A percentile compares a stretch with the other conserved stretches of the same genome.
These are phyloP conservation scores for Centaurea solstitialis DNA, from an alignment of 129 eudicot species.

Conservation along the genomic window DNA sequence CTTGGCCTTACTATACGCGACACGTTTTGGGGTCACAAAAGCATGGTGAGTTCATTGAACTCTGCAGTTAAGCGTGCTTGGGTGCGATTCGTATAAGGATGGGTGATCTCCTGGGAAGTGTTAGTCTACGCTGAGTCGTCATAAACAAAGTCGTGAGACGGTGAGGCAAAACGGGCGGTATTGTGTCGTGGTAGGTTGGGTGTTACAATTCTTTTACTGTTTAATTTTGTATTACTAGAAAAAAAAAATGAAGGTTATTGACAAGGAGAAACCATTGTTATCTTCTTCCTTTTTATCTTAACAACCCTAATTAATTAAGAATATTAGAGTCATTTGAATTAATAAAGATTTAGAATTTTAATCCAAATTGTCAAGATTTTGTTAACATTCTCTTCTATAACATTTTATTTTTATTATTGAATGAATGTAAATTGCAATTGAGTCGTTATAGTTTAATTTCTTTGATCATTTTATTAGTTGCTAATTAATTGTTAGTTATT, in stretches of 20 bases:
- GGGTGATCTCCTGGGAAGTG: too few species aligned
- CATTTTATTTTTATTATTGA: not conserved
- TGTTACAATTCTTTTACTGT: not conserved
- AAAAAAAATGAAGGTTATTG: not conserved
- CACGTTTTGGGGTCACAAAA: too few species aligned
- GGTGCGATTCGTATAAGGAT: too few species aligned
- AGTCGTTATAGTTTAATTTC: too few species aligned
- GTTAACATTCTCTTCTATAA: not conserved
- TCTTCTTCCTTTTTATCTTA: slow-evolving; percentile 12
- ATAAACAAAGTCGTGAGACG: too few species aligned
- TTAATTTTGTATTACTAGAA: not conserved
- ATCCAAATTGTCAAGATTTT: not conserved
- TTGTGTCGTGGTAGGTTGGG: too few species aligned
- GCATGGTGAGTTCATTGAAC: too few species aligned
- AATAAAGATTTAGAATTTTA: not conserved
- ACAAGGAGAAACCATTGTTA: slow-evolving; percentile 4
- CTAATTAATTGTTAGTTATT: not conserved
- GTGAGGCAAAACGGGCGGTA: too few species aligned
- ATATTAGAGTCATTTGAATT: not conserved
- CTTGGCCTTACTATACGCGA: too few species aligned
- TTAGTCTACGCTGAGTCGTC: too few species aligned
- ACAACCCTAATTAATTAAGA: slow-evolving; percentile 17
- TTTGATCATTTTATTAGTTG: not conserved
- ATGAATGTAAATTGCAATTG: not conserved
- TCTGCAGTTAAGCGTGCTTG: too few species aligned